Conservation (phyloP, 805 yeast species). For the Hemisphaericaspora nanyangensis region DNA sequence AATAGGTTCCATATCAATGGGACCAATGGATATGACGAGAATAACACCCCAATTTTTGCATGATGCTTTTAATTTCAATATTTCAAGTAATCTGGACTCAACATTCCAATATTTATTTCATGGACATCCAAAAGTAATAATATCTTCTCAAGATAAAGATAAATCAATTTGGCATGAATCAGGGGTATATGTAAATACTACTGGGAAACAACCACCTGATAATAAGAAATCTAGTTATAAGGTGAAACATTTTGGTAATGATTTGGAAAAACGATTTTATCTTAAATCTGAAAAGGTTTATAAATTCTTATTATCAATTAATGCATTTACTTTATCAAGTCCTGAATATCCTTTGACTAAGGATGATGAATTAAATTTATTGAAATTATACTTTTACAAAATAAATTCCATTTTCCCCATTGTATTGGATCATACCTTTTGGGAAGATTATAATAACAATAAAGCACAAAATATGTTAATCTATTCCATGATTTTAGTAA, state of each 20-base stretch:
- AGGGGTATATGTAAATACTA: conserved; percentile 20
- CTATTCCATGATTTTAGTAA: conserved; percentile 25
- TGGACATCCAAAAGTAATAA: conserved; percentile 24
- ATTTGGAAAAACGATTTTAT: conserved; percentile 11
- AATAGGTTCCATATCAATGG: background rate
- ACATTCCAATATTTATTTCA: conserved; percentile 21
- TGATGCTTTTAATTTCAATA: conserved; percentile 21
- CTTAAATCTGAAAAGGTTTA: conserved; percentile 13
- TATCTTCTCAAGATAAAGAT: conserved; percentile 17
- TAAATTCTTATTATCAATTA: conserved; percentile 18
- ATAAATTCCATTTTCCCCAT: conserved; percentile 32
- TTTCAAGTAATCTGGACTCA: conserved; percentile 16
- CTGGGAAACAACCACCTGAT: conserved; percentile 3
- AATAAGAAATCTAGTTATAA: conserved; percentile 7
- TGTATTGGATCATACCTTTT: conserved; percentile 22
- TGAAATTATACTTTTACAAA: conserved; percentile 27
- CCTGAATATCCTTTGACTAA: conserved; percentile 17
- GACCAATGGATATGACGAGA: conserved; percentile 5
- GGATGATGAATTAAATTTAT: conserved; percentile 17
- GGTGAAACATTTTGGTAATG: conserved; percentile 1
- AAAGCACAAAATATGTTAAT: conserved; percentile 18
- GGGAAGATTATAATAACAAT: conserved; percentile 21
- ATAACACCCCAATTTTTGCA: conserved; percentile 19
- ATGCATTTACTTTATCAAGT: conserved; percentile 29
- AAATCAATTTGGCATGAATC: conserved; percentile 20